Percentiles rank a stretch among this genome's conserved stretches.
phyloP scores from a whole-genome alignment of 192 early-diverging fungal genomes.

The Gamsiella multidivaricata region DNA sequence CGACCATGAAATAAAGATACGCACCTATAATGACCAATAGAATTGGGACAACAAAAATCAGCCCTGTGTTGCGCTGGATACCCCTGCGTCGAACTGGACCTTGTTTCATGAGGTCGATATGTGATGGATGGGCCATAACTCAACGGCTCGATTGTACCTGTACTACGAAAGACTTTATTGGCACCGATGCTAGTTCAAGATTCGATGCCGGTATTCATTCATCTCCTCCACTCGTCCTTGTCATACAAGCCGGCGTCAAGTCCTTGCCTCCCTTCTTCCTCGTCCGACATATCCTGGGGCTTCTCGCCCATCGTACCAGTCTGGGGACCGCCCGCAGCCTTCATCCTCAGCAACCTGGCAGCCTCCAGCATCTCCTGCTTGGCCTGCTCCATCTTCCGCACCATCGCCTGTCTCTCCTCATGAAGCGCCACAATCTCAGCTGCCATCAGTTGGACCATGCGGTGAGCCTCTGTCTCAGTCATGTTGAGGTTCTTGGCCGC shows the following conservation, averaged over 20 bases:
- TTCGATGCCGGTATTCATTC: background rate
- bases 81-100: too few relatives aligned
- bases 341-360: slow-evolving; percentile 29
- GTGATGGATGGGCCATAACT: too few relatives aligned
- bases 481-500: slow-evolving; percentile 47
- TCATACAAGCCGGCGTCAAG: slow-evolving; percentile 3
- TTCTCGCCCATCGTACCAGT: background rate
- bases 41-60: too few relatives aligned
- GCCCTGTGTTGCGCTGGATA: too few relatives aligned
- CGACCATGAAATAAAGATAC: too few relatives aligned
- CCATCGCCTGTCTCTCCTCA: slow-evolving; percentile 24
- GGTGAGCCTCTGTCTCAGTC: slow-evolving; percentile 47
- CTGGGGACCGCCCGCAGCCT: slow-evolving; percentile 13
- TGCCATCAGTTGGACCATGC: slow-evolving; percentile 49
- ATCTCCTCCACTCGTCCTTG: slow-evolving; percentile 17
- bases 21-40: too few relatives aligned
- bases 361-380: slow-evolving; percentile 48
- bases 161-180: too few relatives aligned
- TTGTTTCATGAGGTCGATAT: too few relatives aligned
- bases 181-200: too few relatives aligned
- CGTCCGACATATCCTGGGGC: slow-evolving; percentile 19
- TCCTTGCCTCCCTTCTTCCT: slow-evolving; percentile 3
- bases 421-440: slow-evolving; percentile 38
- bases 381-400: slow-evolving; percentile 18
- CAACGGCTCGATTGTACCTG: too few relatives aligned